phyloP scores from a whole-genome alignment of 2,329 filamentous ascomycete genomes.

The Penicillium sp. region DNA sequence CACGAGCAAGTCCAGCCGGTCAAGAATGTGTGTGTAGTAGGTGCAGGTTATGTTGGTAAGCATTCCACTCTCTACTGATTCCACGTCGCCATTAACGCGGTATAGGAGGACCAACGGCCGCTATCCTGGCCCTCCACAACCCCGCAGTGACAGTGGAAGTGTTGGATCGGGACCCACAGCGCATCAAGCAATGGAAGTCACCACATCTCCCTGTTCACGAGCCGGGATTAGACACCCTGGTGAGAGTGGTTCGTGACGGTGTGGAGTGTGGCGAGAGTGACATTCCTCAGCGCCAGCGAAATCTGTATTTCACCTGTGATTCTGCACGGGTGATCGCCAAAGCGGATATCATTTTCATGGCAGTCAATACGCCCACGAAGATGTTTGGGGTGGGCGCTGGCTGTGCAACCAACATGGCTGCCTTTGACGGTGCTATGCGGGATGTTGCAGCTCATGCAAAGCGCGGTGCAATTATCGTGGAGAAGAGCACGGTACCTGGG shows the following conservation, averaged over 20 bases:
- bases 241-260: conserved; percentile 51
- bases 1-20: conserved; percentile 9
- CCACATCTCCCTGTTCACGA: conserved; percentile 73
- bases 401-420: conserved; percentile 69
- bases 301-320: conserved; percentile 73
- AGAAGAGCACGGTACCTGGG: conserved; percentile 79
- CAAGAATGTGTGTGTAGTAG: conserved; percentile 66
- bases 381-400: conserved; percentile 67
- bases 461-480: conserved; percentile 70
- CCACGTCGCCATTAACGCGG: neutral
- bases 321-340: conserved; percentile 61
- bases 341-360: conserved; percentile 72
- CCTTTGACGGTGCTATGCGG: conserved; percentile 67
- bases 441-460: conserved; percentile 67
- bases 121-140: conserved; percentile 72
- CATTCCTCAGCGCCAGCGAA: conserved; percentile 52
- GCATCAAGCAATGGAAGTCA: conserved; percentile 73
- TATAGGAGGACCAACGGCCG: conserved; percentile 70
- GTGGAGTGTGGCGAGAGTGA: conserved; percentile 23
- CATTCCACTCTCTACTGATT: neutral
- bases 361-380: conserved; percentile 80
- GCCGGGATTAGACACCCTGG: conserved; percentile 67
- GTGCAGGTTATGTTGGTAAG: conserved; percentile 72
- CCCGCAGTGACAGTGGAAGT: conserved; percentile 70
- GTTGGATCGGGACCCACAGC: conserved; percentile 65